These are phyloP conservation scores for Tolypocladium tropicale DNA, from an alignment of 2,329 filamentous ascomycete genomes.

Conservation along the genomic window DNA sequence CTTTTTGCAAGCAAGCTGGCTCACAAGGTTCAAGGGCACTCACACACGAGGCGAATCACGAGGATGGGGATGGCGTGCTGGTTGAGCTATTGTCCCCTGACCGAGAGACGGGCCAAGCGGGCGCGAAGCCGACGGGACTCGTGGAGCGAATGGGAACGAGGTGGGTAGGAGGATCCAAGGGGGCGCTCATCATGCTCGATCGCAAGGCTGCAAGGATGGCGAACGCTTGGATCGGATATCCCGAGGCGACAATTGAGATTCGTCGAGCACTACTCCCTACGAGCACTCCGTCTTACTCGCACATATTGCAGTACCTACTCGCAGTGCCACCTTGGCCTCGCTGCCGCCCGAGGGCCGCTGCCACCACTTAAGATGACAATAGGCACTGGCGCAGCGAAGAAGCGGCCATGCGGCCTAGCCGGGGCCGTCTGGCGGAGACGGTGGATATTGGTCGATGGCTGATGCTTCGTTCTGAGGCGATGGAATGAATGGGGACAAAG, in stretches of 20 bases:
- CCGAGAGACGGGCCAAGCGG: not conserved
- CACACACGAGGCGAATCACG: not conserved
- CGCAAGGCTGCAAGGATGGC: not conserved
- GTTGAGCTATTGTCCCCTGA: not conserved
- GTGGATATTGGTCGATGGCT: not conserved
- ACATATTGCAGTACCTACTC: too few relatives aligned
- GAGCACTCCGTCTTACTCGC: not conserved
- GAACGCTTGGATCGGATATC: not conserved
- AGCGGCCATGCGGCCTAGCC: not conserved
- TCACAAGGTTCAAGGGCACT: not conserved
- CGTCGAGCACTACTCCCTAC: too few relatives aligned
- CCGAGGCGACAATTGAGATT: not conserved
- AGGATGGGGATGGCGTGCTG: not conserved
- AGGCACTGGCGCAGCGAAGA: not conserved
- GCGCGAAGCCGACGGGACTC: not conserved
- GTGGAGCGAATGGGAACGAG: not conserved
- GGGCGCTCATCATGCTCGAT: not conserved
- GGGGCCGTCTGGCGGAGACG: not conserved
- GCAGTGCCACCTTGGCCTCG: not conserved
- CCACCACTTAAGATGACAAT: not conserved
- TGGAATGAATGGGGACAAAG: not conserved
- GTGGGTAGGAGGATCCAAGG: not conserved
- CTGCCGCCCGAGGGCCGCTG: not conserved
- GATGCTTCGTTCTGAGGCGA: not conserved
- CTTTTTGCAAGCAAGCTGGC: not conserved